These are phyloP conservation scores for Irineochytrium annulatum DNA, from an alignment of 192 early-diverging fungal genomes.

Conservation along the genomic window DNA sequence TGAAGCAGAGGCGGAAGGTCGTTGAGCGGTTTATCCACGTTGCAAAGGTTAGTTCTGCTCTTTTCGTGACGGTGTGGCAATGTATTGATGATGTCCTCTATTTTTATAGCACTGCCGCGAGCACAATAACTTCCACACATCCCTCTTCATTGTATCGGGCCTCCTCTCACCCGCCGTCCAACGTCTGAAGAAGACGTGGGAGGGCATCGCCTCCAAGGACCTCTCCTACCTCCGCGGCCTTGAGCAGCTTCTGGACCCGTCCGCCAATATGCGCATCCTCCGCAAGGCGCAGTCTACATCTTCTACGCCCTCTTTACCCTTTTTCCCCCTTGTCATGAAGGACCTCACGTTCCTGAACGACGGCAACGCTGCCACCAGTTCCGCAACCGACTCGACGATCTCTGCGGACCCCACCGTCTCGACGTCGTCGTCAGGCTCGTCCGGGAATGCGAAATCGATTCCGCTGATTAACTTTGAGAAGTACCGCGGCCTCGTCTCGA, in stretches of 20 bases:
- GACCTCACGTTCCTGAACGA: constrained; percentile 71
- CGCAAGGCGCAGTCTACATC: constrained; percentile 45
- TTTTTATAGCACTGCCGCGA: neutral
- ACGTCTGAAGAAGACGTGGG: constrained; percentile 56
- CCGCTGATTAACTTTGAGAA: constrained; percentile 1
- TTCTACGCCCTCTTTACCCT: constrained; percentile 35
- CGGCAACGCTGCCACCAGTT: constrained; percentile 40
- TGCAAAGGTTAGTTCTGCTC: constrained; percentile 43
- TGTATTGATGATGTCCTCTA: too few relatives aligned
- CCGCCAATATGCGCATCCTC: constrained; percentile 64
- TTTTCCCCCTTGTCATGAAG: constrained; percentile 67
- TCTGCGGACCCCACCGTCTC: too few relatives aligned
- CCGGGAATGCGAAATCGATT: too few relatives aligned
- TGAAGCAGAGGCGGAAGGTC: constrained; percentile 42
- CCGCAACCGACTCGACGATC: too few relatives aligned
- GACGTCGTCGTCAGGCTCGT: neutral
- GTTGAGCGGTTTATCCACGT: constrained; percentile 57
- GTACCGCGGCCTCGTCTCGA: neutral
- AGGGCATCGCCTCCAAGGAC: constrained; percentile 43
- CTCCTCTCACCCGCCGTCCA: constrained; percentile 53
- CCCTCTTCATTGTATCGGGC: constrained; percentile 60
- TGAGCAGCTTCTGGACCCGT: constrained; percentile 57
- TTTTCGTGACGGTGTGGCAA: too few relatives aligned
- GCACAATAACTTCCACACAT: constrained; percentile 63
- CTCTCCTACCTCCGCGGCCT: constrained; percentile 41